These are phyloP conservation scores for Tardiomyces depauwii DNA, from an alignment of 1,139 yeast genomes.

Conservation along the genomic window DNA sequence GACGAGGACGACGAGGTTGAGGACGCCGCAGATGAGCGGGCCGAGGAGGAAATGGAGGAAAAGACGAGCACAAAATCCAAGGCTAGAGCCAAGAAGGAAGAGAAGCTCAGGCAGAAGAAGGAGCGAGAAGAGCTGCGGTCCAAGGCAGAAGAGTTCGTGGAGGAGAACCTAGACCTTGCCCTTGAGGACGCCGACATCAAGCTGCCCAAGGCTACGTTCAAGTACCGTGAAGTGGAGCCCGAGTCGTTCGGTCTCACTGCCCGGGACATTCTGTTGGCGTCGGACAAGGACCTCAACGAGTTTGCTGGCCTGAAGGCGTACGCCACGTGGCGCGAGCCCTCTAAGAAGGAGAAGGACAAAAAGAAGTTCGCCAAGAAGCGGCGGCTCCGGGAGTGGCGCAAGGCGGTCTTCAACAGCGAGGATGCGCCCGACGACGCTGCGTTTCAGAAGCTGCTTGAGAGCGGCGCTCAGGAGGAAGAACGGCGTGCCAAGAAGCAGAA, in stretches of 20 bases:
- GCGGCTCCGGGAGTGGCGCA: conserved; percentile 83
- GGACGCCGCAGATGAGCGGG: conserved; percentile 24
- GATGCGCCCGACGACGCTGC: conserved; percentile 40
- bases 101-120: conserved; percentile 51
- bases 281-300: conserved; percentile 72
- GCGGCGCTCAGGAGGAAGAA: neutral
- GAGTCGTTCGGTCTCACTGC: conserved; percentile 82
- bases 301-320: conserved; percentile 83
- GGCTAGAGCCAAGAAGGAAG: conserved; percentile 23
- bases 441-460: conserved; percentile 13
- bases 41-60: conserved; percentile 9
- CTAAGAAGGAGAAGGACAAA: conserved; percentile 63
- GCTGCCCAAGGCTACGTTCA: conserved; percentile 52
- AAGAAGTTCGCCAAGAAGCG: conserved; percentile 75
- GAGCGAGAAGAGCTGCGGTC: conserved; percentile 50
- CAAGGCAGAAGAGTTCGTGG: conserved; percentile 64
- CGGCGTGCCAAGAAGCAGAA: conserved; percentile 4
- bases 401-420: conserved; percentile 58
- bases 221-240: conserved; percentile 91
- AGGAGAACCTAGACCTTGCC: conserved; percentile 33
- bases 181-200: conserved; percentile 18
- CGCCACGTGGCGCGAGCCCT: conserved; percentile 83
- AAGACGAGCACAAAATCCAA: conserved; percentile 9
- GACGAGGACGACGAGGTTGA: conserved; percentile 18
- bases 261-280: conserved; percentile 82